Conservation (phyloP, 2,329 filamentous ascomycete species). For the Penicillium sp. region DNA sequence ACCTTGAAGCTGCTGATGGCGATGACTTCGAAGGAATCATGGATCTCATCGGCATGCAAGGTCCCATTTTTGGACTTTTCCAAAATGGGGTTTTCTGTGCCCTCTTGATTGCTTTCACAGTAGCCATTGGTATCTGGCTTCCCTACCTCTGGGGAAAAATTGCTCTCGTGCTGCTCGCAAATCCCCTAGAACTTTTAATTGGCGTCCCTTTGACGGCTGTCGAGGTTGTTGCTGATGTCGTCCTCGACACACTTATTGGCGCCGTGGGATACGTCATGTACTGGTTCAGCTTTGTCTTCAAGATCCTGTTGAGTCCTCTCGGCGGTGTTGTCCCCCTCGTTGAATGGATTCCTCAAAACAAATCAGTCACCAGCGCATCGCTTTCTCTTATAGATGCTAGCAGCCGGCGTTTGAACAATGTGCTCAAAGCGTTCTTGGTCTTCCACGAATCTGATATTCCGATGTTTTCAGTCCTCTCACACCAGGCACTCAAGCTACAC, state of each 20-base stretch:
- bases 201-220: slow-evolving; percentile 71
- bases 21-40: slow-evolving; percentile 96
- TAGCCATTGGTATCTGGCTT: slow-evolving; percentile 82
- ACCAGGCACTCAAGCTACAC: slow-evolving; percentile 65
- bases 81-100: slow-evolving; percentile 96
- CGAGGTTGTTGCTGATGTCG: slow-evolving; percentile 72
- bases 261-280: slow-evolving; percentile 57
- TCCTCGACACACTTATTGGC: slow-evolving; percentile 74
- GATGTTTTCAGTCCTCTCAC: slow-evolving; percentile 74
- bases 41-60: slow-evolving; percentile 95
- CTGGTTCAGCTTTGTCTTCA: slow-evolving; percentile 36
- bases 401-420: slow-evolving; percentile 40
- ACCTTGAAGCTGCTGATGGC: slow-evolving; percentile 59
- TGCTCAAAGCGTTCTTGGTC: slow-evolving; percentile 41
- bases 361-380: slow-evolving; percentile 42
- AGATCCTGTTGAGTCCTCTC: slow-evolving; percentile 36
- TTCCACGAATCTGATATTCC: slow-evolving; percentile 64
- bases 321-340: slow-evolving; percentile 34
- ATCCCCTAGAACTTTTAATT: slow-evolving; percentile 67
- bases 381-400: slow-evolving; percentile 46
- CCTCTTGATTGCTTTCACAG: slow-evolving; percentile 82
- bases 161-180: slow-evolving; percentile 74
- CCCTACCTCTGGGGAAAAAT: slow-evolving; percentile 91
- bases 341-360: slow-evolving; percentile 38
- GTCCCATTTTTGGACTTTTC: slow-evolving; percentile 82